Base-by-base conservation (phyloP, 2,329 filamentous ascomycete species). In the Cladosporium sp. region DNA sequence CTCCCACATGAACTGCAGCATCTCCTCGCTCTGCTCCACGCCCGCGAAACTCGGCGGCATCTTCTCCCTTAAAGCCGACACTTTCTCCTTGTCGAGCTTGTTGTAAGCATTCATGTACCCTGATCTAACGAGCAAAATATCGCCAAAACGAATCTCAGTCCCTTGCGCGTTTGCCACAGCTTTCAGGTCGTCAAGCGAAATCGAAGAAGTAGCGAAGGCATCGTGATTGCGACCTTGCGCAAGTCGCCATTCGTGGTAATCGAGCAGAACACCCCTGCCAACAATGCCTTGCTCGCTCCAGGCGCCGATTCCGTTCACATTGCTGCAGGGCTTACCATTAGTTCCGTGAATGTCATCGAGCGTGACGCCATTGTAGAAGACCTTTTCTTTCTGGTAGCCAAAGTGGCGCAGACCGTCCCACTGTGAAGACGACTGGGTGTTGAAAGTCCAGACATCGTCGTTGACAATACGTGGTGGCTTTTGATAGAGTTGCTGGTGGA, bases 381-480 rank as follows among this genome's bases (percentile, higher is more conserved):
- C 60, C 34, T 56, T 61, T 79, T 2, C 69, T 68, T 1, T 70
- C 61, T 59, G 80, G 77, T 77, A 78, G 80, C 59, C 79, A 75
- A 58, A 58, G 34, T 58, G 56, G 58, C 78, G 50, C n/a, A 53
- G 35, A 15, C 52, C 36, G 13, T 56, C 54, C 39, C 53, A 58
- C 35, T 58, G 56, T 20, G 58, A 61, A 13, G 58, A 61, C 4
- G 59, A 39, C 57, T 62, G 83, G 0, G 82, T 79, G 68, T 85
- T 85, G 63, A 84, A 80, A 0, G 75, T 76, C 76, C 82, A 81
- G 28, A 79, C 72, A 68, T 87, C 83, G 65, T 87, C 84, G 65
- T 87, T 85, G 24, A 84, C 79, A 5, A 75, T 72, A 15, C 77
- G 70, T 2, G 80, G 79, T 2, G 74, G 68, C 69, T 83, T 83